Base-by-base conservation (phyloP, 148 eudicot species). In the Amaranthus palmeri region DNA sequence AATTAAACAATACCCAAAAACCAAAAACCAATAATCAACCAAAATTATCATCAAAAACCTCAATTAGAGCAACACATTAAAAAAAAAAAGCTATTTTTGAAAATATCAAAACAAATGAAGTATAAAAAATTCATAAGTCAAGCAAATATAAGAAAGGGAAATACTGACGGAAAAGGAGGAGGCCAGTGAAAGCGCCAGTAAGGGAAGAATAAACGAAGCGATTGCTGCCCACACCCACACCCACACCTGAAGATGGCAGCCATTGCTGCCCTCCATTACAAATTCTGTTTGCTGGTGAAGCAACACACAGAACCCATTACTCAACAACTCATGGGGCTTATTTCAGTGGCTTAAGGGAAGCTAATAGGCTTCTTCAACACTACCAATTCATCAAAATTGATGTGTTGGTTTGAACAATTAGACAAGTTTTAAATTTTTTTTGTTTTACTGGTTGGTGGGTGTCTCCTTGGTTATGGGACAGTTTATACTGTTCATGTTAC, bases 291-390 rank as follows among this genome's bases (percentile, higher is more conserved):
- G 98, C 98, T 76, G 98, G 98, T 51, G 98, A 93, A 83, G 98
- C 98, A 71, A 93, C 98, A 61, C 97, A 93, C 60, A 89, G 90
- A 80, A 91, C 96, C 54, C 98, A 89, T 83, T 93, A 93, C 77
- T 91, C 98, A 4, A 93, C 98, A 3, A 91, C 97, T 46, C 98
- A 93, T 85, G 98, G 98, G 69, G 98, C 97, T 69, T 93, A 91
- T 76, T 86, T 83, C 74, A 93, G 98, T 83, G 98, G 98, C 12
- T 71, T 93, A 46, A 91, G 98, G 81, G 97, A 93, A 88, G 97
- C 98, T 41, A 91, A 89, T 72, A 88, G 98, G 90, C 96, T 93
- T 70, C 88, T 93, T 70, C 81, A 91, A 74, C 89, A 89, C 71
- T 93, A 91, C 78, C 71, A 78, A 8, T 53, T 77, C 36, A 63